Base-by-base conservation (phyloP, 768 basidiomycete genomes). In the Boletus sp. region DNA sequence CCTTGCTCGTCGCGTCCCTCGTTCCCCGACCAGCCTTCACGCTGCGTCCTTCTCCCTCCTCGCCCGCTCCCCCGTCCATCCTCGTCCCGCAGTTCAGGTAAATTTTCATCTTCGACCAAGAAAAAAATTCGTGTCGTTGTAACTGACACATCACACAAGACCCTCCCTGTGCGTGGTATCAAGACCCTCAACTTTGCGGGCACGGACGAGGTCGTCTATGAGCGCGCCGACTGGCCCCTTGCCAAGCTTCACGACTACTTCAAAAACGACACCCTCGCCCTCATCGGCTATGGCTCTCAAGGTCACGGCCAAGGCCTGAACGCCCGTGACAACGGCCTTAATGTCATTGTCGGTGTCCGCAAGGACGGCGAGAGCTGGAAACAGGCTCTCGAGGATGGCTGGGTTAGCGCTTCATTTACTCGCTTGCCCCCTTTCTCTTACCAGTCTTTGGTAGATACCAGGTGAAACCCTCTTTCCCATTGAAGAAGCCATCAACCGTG, bases 211-310 rank as follows among this genome's bases (percentile, higher is more conserved):
- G 83, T 84, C 61, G 92, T 98, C 46, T 98, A 95, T 70, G 95
- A 98, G 79, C 92, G 92, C 62, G 83, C 83, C 65, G 97, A 99
- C 83, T 99, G 97, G 97, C 97, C 97, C 36, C 78, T 96, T 60
- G 86, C 93, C 59, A 98, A 92, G 79, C 87, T 99, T 71, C 96
- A 98, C 75, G 94, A 98, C 74, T 99, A 96, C 83, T 97, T 99
- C 84, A 98, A 98, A 78, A 90, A 98, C 71, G 97, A 99, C 76
- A 98, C 95, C 64, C 92, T 99, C 54, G 96, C 96, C 60, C 86
- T 99, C 76, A 98, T 98, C 67, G 97, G 97, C 57, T 98, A 99
- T 72, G 97, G 97, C 60, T 98, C 97, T 12, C 94, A 96, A 78
- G 95, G 96, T 41, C 97, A 98, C 75, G 97, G 97, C 18, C 97